Evolutionary conservation across 2,329 filamentous ascomycete genomes (phyloP).

Genomic region (Cladosporium velox): DNA sequence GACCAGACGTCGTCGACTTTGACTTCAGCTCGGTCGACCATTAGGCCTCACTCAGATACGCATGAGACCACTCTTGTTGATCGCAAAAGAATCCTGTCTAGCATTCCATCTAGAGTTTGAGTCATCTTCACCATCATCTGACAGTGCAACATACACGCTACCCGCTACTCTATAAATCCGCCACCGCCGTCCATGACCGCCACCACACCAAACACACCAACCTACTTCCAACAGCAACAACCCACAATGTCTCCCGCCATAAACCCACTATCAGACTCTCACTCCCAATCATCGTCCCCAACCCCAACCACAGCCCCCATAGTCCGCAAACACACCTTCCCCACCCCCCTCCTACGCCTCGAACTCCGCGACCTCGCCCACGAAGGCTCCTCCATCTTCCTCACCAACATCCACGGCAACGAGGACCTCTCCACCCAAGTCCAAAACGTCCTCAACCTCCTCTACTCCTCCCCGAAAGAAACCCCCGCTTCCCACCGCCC

Average conservation of each 20-base stretch:
- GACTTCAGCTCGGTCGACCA: not conserved
- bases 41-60: not conserved
- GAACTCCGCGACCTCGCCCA: slow-evolving; percentile 53
- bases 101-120: not conserved
- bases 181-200: slow-evolving; percentile 4
- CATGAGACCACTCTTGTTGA: not conserved
- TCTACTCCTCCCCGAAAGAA: slow-evolving; percentile 58
- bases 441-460: slow-evolving; percentile 66
- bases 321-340: slow-evolving; percentile 37
- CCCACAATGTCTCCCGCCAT: slow-evolving; percentile 36
- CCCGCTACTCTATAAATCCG: not conserved
- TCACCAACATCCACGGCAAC: slow-evolving; percentile 64
- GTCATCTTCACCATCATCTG: not conserved
- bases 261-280: slow-evolving; percentile 17
- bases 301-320: slow-evolving; percentile 23
- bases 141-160: not conserved
- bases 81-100: not conserved
- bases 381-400: slow-evolving; percentile 66
- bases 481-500: slow-evolving; percentile 42
- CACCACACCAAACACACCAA: slow-evolving; percentile 25
- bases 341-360: slow-evolving; percentile 50
- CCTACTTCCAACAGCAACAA: slow-evolving; percentile 44
- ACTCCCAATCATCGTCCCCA: not conserved
- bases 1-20: not conserved
- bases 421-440: slow-evolving; percentile 64